These are phyloP conservation scores for Parachaetomium inaequale DNA, from an alignment of 495 filamentous ascomycete species.

Conservation along the genomic window DNA sequence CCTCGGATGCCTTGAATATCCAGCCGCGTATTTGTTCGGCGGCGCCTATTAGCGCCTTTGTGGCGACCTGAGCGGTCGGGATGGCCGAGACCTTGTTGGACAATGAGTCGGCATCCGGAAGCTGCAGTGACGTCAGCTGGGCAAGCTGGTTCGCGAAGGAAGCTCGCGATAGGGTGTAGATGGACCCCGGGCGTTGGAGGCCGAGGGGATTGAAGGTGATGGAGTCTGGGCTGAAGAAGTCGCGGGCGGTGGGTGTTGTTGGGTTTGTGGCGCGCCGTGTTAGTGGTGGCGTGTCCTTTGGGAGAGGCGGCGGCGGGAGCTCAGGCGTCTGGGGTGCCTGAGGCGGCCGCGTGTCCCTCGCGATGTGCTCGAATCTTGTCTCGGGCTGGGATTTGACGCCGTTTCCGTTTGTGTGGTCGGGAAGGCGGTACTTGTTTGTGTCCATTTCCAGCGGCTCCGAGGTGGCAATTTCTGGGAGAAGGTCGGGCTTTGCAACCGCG, in stretches of 20 bases:
- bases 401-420: slow-evolving; percentile 57
- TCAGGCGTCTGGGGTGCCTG: slow-evolving; percentile 30
- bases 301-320: slow-evolving; percentile 38
- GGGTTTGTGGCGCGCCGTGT: slow-evolving; percentile 19
- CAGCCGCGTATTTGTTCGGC: slow-evolving; percentile 88
- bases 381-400: slow-evolving; percentile 56
- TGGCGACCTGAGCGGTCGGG: slow-evolving; percentile 72
- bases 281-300: slow-evolving; percentile 48
- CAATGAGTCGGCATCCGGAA: slow-evolving; percentile 77
- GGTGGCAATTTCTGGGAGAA: slow-evolving; percentile 44
- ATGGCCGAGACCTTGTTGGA: slow-evolving; percentile 78
- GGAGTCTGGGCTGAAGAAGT: slow-evolving; percentile 41
- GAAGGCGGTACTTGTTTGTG: slow-evolving; percentile 61
- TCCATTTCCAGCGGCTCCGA: slow-evolving; percentile 52
- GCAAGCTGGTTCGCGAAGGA: slow-evolving; percentile 90
- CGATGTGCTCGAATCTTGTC: slow-evolving; percentile 50
- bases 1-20: slow-evolving; percentile 85
- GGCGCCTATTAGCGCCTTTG: slow-evolving; percentile 70
- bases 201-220: slow-evolving; percentile 52
- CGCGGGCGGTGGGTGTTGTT: slow-evolving; percentile 25
- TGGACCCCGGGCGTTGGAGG: slow-evolving; percentile 65
- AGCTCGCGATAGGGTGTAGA: slow-evolving; percentile 82
- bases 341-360: slow-evolving; percentile 38
- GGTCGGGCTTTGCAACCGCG: slow-evolving; percentile 25
- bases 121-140: slow-evolving; percentile 76